These are phyloP conservation scores for Chytriomyces confervae DNA, from an alignment of 192 early-diverging fungal species.

Conservation along the genomic window DNA sequence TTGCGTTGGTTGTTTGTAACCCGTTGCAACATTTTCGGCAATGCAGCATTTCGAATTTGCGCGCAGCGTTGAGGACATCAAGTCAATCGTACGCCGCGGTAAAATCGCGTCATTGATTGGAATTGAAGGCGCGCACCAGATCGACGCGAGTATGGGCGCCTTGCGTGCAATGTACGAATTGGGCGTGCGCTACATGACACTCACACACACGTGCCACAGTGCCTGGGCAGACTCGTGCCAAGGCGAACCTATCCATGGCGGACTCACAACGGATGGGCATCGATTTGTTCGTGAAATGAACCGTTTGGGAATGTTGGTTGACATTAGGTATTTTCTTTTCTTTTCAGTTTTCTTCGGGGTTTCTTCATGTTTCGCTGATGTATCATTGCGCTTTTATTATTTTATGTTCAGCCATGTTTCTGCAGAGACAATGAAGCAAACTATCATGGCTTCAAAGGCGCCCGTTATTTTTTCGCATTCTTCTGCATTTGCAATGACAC, in stretches of 20 bases:
- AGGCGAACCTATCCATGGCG: slow-evolving; percentile 46
- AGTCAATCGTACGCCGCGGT: slow-evolving; percentile 43
- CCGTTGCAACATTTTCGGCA: background rate
- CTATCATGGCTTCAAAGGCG: slow-evolving; percentile 52
- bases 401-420: slow-evolving; percentile 57
- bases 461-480: slow-evolving; percentile 71
- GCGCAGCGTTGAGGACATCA: slow-evolving; percentile 49
- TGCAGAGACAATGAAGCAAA: slow-evolving; percentile 62
- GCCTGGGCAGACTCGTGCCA: slow-evolving; percentile 59
- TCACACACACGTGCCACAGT: slow-evolving; percentile 71
- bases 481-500: slow-evolving; percentile 56
- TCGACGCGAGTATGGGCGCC: slow-evolving; percentile 61
- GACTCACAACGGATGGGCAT: slow-evolving; percentile 62
- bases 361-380: background rate
- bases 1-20: background rate
- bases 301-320: slow-evolving; percentile 73
- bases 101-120: slow-evolving; percentile 69
- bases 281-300: slow-evolving; percentile 71
- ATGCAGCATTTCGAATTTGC: slow-evolving; percentile 52
- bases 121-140: slow-evolving; percentile 70
- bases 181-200: slow-evolving; percentile 68
- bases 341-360: background rate
- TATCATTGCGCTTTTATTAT: background rate
- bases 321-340: slow-evolving; percentile 47
- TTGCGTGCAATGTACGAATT: slow-evolving; percentile 62